A percentile compares a stretch with the other conserved stretches of the same genome.
Evolutionary conservation across 768 basidiomycete genomes (phyloP).

Genomic region (Rhodotorula kratochvilovae): DNA sequence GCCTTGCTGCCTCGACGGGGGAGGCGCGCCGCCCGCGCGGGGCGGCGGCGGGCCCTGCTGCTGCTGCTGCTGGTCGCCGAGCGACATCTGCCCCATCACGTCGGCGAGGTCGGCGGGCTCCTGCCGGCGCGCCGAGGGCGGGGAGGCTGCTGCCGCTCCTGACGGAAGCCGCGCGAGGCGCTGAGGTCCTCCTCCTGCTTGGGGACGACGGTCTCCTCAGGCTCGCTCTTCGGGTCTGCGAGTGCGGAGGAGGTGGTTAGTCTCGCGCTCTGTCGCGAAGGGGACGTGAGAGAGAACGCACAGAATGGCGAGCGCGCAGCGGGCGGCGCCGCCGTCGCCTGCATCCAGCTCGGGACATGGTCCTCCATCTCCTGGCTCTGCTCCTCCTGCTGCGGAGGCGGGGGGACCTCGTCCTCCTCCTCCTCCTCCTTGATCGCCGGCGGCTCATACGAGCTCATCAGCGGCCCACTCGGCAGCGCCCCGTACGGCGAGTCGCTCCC

Average conservation of each 20-base stretch:
- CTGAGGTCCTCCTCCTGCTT: not conserved
- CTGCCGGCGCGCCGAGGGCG: not conserved
- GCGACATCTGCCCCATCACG: constrained; percentile 7
- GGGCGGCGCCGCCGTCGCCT: not conserved
- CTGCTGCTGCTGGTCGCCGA: not conserved
- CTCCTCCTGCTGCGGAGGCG: not conserved
- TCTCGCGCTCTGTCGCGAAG: too few relatives aligned
- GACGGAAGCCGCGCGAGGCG: not conserved
- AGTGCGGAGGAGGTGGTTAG: not conserved
- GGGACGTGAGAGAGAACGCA: not conserved
- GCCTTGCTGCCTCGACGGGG: not conserved
- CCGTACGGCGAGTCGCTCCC: constrained; percentile 33
- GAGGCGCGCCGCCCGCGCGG: not conserved
- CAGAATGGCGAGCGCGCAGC: not conserved
- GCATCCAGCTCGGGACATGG: constrained; percentile 32
- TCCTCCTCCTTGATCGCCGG: constrained; percentile 29
- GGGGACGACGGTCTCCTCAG: not conserved
- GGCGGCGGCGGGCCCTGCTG: not conserved
- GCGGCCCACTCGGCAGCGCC: constrained; percentile 18
- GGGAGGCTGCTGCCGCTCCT: not conserved
- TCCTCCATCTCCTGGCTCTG: constrained; percentile 4
- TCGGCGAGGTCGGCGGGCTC: constrained; percentile 3
- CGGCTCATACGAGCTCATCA: constrained; percentile 20
- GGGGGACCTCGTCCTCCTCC: constrained; percentile 15
- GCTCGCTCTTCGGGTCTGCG: not conserved